phyloP scores from a whole-genome alignment of 208 protist species.

The Willaertia magna region DNA sequence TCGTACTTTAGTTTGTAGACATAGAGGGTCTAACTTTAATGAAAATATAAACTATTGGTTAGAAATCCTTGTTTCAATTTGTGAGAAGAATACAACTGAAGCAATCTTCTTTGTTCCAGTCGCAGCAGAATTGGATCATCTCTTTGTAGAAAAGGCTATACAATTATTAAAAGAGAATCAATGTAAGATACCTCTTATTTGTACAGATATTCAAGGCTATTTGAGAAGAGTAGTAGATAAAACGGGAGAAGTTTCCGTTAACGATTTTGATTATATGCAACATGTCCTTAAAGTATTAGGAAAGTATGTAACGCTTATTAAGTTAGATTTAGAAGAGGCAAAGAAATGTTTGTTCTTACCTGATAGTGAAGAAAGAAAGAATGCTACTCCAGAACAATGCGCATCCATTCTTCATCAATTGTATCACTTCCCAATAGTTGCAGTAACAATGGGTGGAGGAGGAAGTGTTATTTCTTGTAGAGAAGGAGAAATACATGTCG shows the following conservation, averaged over 20 bases:
- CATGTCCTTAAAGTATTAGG: background rate
- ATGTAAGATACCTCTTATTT: background rate
- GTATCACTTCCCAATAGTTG: background rate
- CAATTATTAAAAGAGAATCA: background rate
- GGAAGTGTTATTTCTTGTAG: background rate
- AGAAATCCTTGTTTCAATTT: background rate
- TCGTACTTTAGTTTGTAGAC: background rate
- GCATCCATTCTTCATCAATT: background rate
- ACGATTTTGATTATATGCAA: background rate
- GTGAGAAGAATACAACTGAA: background rate
- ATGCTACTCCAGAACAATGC: background rate
- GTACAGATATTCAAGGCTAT: background rate
- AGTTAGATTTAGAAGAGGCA: background rate
- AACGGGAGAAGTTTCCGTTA: background rate
- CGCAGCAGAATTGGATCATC: background rate
- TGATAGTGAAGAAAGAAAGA: background rate
- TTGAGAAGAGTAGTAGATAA: background rate
- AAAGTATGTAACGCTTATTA: background rate
- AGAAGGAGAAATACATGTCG: background rate
- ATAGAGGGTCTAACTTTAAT: background rate
- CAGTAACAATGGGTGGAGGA: background rate
- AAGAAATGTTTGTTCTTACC: background rate
- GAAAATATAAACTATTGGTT: no score
- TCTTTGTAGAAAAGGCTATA: background rate
- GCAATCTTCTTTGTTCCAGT: background rate